A percentile compares a stretch with the other conserved stretches of the same genome.
Conservation (phyloP, 2,329 filamentous ascomycete species). For the Trichoderma sp. region DNA sequence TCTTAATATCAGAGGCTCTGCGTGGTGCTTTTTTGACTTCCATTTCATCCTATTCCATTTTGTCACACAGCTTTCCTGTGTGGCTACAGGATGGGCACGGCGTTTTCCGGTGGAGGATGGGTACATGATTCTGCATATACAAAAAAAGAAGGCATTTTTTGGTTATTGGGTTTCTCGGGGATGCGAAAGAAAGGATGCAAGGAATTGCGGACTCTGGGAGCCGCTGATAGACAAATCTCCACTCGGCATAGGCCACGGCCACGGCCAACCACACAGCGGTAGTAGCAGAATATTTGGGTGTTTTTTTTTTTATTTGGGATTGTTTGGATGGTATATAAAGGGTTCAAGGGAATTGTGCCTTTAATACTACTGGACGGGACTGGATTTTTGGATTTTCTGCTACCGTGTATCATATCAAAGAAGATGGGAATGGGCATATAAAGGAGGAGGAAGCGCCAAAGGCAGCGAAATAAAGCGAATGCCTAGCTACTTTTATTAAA, state of each 20-base stretch:
- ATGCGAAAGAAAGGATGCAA: slow-evolving; percentile 11
- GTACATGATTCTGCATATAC: slow-evolving; percentile 27
- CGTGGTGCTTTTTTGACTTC: slow-evolving; percentile 3
- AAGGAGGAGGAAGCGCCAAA: not conserved
- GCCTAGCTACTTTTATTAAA: not conserved
- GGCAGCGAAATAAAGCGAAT: slow-evolving; percentile 13
- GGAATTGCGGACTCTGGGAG: slow-evolving; percentile 21
- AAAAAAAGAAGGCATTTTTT: slow-evolving; percentile 21
- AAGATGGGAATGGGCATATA: not conserved
- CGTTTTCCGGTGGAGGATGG: slow-evolving; percentile 15
- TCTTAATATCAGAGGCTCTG: slow-evolving; percentile 22
- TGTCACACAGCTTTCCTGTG: not conserved
- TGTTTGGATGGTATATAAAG: slow-evolving; percentile 18
- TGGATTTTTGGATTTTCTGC: slow-evolving; percentile 25
- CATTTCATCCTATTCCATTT: not conserved
- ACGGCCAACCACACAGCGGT: slow-evolving; percentile 30
- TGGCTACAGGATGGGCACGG: slow-evolving; percentile 12
- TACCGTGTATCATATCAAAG: slow-evolving; percentile 29
- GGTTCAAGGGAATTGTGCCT: slow-evolving; percentile 20
- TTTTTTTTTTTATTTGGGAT: not conserved
- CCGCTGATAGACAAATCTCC: slow-evolving; percentile 48
- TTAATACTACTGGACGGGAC: slow-evolving; percentile 5
- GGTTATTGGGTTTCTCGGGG: slow-evolving; percentile 6
- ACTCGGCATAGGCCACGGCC: slow-evolving; percentile 40
- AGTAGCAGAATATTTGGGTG: slow-evolving; percentile 29